Evolutionary conservation across 2,329 filamentous ascomycete species (phyloP), one percentile per base, ranked within the genome.

Genomic region (Sclerotinia glacialis): DNA sequence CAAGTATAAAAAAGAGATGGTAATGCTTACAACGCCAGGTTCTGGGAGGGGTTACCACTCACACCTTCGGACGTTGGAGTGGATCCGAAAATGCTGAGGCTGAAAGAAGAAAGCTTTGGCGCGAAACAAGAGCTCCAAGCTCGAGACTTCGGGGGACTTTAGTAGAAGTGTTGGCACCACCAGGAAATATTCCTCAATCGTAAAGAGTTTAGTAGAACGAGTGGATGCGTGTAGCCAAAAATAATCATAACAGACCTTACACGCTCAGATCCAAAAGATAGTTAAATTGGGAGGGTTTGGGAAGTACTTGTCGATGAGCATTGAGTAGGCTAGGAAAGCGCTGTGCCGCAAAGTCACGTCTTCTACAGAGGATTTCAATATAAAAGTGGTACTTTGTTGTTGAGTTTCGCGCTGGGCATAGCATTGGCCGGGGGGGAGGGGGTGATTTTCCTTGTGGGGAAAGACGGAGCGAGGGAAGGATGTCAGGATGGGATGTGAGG

Each of bases 11-110:
- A 34, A 50, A 37, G 31, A 65, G 40, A 65, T 40, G 47, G 26
- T 31, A 31, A 50, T 65, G 63, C 63, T 65, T 65, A 65, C 63
- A 65, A 65, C 52, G 42, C 63, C 63, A 65, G 53, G 31, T 65
- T 65, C 44, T 59, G 42, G 34, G 63, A 59, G 63, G 63, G 63
- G 63, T 56, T 58, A 44, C 28, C 62, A 58, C 26, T 49, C 44
- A 60, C 56, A 61, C 28, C 58, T 61, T 26, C 44, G 50, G 56
- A 66, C 58, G 63, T 65, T 65, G 44, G 44, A 42, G 53, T 65
- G 63, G 63, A 31, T 60, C 54, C 7, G n/a, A 55, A 55, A 40
- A 37, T 5, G 16, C 63, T 59, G 63, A 58, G 63, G 63, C 53
- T 59, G 63, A 40, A 58, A 46, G 42, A n/a, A 28, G 44, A 46